Evolutionary conservation across 495 filamentous ascomycete genomes (phyloP), one percentile per base, ranked within the genome.

Genomic region (Aspergillus sclerotiicarbonarius): DNA sequence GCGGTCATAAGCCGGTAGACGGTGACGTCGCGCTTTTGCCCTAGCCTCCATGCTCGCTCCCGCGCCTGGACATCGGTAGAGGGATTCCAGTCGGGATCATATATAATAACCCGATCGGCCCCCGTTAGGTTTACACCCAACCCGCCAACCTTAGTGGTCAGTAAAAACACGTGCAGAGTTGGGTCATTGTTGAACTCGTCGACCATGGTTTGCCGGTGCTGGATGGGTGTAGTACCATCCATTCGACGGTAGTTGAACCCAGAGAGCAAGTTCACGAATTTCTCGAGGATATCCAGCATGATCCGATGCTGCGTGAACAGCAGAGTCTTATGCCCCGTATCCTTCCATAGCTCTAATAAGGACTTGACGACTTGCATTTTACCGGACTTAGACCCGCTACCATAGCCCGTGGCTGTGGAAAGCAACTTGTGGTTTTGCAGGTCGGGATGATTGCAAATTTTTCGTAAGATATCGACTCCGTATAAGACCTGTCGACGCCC

Each of bases 401-500:
- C 94, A 75, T 92, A 98, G 45, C 83, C 77, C 0, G 76, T 58
- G 53, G 87, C 84, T n/a, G 71, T 67, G 25, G 80, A 84, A 31
- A 86, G 63, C 6, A 73, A 61, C 59, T 81, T 80, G 39, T 90
- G 87, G 54, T 92, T 85, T 4, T 85, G 74, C 4, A 98, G 78
- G 70, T 98, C 93, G 1, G 94, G 93, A 63, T 98, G 94, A 65
- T 98, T 98, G 75, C 94, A 96, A 44, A 98, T 91, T 76, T 98
- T 98, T 55, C 94, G 88, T 35, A 98, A 76, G 21, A 90, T 88
- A 64, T 96, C 91, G 54, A 98, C 89, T 8, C 91, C 93, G 66
- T 87, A 93, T 2, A 98, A 75, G 2, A 88, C 86, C 59, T 95
- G 88, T n/a, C 83, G 79, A 20, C 83, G 87, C 29, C 87, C 87